Evolutionary conservation across 495 filamentous ascomycete species (phyloP), one percentile per base, ranked within the genome.

Genomic region (Xylaria bambusicola): DNA sequence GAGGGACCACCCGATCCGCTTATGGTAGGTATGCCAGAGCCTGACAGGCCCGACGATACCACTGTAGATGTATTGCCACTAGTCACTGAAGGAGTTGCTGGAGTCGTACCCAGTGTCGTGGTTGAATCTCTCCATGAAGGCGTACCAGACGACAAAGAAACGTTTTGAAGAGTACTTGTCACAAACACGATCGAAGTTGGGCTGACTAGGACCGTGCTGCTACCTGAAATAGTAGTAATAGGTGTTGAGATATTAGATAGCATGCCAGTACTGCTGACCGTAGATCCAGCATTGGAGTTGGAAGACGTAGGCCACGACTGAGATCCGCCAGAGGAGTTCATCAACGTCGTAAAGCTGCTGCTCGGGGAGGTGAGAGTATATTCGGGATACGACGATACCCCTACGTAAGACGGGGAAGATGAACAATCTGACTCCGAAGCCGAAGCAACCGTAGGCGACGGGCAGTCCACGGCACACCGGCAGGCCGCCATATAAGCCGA

Each of bases 401-500:
- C n/a, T n/a, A 40, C 21, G 0, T 4, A 23, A 13, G 56, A 51
- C 29, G 29, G 10, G 23, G 31, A 17, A 26, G 49, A 33, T 3
- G 29, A 38, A 40, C 17, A n/a, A 47, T 45, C 21, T 17, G 45
- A 42, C 12, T 38, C 35, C 10, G 54, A 3, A 2, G 27, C 54
- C 44, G 31, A 27, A 21, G 31, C 44, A 26, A 29, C 23, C 12
- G 54, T 49, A 10, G 44, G 20, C 18, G 67, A 60, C 27, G 67
- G 48, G n/a, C 67, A 70, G 27, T 45, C 41, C 41, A 56, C 55
- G 23, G 55, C 57, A 20, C 67, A 70, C n/a, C 57, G 50, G 31
- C 67, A 70, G 35, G 67, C 67, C 23, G 57, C 66, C 6, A 68
- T 58, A 9, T 70, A 70, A 23, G 58, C 33, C 6, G 15, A 20